Evolutionary conservation across 768 basidiomycete species (phyloP).

Genomic region (Tubosaeta sp.): DNA sequence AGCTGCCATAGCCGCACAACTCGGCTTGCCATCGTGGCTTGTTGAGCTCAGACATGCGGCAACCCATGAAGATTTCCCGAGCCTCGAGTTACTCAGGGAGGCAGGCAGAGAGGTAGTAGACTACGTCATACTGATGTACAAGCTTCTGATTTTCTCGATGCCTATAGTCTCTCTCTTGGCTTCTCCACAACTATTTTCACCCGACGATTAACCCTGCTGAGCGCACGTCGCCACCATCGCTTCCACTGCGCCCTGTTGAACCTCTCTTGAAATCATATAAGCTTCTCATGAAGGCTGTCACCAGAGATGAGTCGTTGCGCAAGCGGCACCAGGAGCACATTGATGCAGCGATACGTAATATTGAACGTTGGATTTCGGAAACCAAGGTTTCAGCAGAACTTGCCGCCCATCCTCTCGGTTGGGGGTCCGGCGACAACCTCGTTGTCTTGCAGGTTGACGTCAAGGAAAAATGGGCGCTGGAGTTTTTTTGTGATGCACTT

Average conservation of each 20-base stretch:
- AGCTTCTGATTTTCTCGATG: conserved; percentile 5
- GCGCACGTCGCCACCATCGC: conserved; percentile 26
- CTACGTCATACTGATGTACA: not conserved
- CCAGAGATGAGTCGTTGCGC: conserved; percentile 61
- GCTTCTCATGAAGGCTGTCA: conserved; percentile 52
- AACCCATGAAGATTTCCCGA: conserved; percentile 93
- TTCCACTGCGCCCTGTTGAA: conserved; percentile 49
- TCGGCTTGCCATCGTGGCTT: conserved; percentile 83
- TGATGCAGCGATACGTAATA: conserved; percentile 46
- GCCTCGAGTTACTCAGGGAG: conserved; percentile 71
- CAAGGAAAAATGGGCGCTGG: conserved; percentile 65
- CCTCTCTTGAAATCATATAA: conserved; percentile 79
- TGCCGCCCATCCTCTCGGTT: conserved; percentile 43
- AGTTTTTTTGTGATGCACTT: conserved; percentile 61
- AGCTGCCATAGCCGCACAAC: conserved; percentile 77
- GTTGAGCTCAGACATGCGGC: conserved; percentile 93
- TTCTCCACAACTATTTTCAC: conserved; percentile 79
- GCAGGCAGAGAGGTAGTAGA: conserved; percentile 62
- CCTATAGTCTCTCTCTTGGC: conserved; percentile 73
- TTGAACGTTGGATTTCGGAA: conserved; percentile 80
- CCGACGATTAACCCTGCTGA: conserved; percentile 62
- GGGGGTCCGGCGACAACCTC: conserved; percentile 33
- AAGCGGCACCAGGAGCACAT: conserved; percentile 49
- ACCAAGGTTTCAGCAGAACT: conserved; percentile 58
- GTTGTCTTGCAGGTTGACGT: conserved; percentile 39